These are phyloP conservation scores for Sclerotinia borealis DNA, from an alignment of 2,329 filamentous ascomycete species.

Conservation along the genomic window DNA sequence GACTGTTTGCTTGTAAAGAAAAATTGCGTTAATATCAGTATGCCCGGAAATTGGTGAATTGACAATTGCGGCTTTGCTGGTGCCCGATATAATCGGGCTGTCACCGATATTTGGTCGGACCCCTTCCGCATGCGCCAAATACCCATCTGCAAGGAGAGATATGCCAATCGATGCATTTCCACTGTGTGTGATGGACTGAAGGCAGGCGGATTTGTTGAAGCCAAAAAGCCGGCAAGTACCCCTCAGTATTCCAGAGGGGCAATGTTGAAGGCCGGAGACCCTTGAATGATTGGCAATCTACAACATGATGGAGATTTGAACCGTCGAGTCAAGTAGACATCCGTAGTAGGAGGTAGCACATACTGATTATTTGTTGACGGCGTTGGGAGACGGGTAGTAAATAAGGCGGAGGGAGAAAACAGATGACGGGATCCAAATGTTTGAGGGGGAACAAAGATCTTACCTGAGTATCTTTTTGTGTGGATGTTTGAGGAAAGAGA, in stretches of 20 bases:
- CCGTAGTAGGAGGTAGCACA: neutral
- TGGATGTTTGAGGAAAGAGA: neutral
- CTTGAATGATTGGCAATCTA: neutral
- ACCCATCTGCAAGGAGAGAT: neutral
- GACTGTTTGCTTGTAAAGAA: constrained; percentile 1
- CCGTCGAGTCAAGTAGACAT: neutral
- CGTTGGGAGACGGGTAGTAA: neutral
- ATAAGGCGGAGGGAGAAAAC: constrained; percentile 10
- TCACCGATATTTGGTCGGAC: constrained; percentile 1
- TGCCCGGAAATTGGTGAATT: neutral
- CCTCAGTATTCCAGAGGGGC: constrained; percentile 27
- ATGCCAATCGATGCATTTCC: constrained; percentile 2
- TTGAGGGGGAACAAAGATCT: constrained; percentile 7
- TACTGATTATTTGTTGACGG: neutral
- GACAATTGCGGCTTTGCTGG: neutral
- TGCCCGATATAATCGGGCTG: neutral
- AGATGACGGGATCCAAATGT: constrained; percentile 1
- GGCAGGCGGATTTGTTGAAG: neutral
- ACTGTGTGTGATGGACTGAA: neutral
- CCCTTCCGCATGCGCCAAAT: constrained; percentile 9
- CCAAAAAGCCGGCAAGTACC: constrained; percentile 18
- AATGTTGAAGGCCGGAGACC: constrained; percentile 15
- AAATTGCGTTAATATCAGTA: neutral
- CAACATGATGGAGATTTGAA: neutral
- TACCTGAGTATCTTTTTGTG: constrained; percentile 4